phyloP scores from a whole-genome alignment of 1,284 basidiomycete genomes.

The Pseudozyma hubeiensis region DNA sequence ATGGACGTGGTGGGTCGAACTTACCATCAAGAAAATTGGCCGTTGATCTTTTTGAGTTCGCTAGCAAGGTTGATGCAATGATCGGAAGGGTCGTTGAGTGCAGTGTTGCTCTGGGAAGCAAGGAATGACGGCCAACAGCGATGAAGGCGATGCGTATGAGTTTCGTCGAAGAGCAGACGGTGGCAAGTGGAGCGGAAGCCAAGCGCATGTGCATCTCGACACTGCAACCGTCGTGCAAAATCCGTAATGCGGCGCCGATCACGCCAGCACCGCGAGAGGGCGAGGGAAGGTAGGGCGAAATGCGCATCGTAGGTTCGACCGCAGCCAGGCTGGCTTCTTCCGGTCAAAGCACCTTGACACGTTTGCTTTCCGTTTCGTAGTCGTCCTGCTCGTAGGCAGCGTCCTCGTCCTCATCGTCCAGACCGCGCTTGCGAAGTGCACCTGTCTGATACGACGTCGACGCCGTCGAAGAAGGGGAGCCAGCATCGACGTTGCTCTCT shows the following conservation, averaged over 20 bases:
- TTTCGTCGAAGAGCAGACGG: too few species aligned
- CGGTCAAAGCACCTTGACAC: conserved; percentile 37
- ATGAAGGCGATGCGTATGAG: too few species aligned
- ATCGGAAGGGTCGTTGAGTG: not conserved
- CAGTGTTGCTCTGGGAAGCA: not conserved
- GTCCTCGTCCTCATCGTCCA: conserved; percentile 27
- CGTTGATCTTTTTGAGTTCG: not conserved
- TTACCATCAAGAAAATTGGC: not conserved
- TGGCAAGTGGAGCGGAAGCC: too few species aligned
- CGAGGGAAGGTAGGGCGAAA: too few species aligned
- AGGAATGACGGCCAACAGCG: too few species aligned
- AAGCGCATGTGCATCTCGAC: too few species aligned
- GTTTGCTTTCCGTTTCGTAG: conserved; percentile 41
- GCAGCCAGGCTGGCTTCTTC: not conserved
- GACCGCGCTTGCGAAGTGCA: conserved; percentile 33
- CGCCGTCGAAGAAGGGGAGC: conserved; percentile 3
- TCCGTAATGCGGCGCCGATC: too few species aligned
- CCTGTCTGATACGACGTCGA: conserved; percentile 7
- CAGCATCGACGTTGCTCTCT: conserved; percentile 5
- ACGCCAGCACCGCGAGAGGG: too few species aligned
- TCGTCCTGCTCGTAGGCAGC: conserved; percentile 32
- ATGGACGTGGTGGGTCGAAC: not conserved
- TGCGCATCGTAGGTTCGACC: not conserved
- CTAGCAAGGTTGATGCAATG: not conserved
- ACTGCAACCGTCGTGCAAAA: not conserved